phyloP scores from a whole-genome alignment of 768 basidiomycete species.

The Amanita subjunquillea region DNA sequence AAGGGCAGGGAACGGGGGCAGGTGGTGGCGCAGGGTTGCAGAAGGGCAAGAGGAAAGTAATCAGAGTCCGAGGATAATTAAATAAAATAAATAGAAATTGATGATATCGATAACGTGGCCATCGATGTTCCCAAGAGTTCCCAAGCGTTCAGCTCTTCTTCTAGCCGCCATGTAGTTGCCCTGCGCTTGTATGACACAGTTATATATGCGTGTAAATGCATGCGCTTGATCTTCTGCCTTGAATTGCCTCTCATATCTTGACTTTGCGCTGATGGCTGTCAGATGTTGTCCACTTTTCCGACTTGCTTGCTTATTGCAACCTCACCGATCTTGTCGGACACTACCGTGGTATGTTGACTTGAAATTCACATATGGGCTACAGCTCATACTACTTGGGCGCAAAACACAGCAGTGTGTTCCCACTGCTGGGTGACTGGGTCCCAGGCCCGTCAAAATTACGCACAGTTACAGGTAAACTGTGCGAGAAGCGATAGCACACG shows the following conservation, averaged over 20 bases:
- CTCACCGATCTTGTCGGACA: not conserved
- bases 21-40: slow-evolving; percentile 26
- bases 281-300: not conserved
- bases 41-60: slow-evolving; percentile 76
- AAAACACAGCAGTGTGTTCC: no score
- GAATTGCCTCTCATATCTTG: not conserved
- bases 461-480: not conserved
- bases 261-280: not conserved
- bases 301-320: not conserved
- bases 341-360: not conserved
- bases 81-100: not conserved
- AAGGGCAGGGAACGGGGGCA: slow-evolving; percentile 17
- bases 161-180: not conserved
- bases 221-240: not conserved
- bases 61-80: slow-evolving; percentile 53
- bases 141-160: not conserved
- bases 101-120: slow-evolving; percentile 6
- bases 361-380: no score
- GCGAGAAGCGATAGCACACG: slow-evolving; percentile 8
- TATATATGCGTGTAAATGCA: slow-evolving; percentile 1
- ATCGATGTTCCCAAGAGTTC: not conserved
- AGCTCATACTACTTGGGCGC: no score
- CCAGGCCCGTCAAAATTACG: slow-evolving; percentile 2
- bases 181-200: slow-evolving; percentile 1
- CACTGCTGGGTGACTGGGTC: not conserved